Percentiles rank a stretch among this genome's conserved stretches.
Evolutionary conservation across 768 basidiomycete genomes (phyloP).

Genomic region (Hygrocybe coccinea): DNA sequence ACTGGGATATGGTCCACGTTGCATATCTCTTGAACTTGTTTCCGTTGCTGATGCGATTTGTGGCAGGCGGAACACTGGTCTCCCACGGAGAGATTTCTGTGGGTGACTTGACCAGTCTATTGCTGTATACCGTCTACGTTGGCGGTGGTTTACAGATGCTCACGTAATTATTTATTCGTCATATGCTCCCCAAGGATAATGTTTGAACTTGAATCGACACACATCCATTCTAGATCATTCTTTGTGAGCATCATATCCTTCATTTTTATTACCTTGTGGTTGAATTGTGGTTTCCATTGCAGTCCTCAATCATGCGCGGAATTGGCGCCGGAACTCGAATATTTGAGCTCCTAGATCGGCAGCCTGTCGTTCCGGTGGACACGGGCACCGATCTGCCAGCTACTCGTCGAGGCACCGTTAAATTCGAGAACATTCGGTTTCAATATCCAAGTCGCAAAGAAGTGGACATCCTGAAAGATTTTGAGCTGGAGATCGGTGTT

Average conservation of each 20-base stretch:
- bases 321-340: constrained; percentile 89
- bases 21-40: not conserved
- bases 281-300: constrained; percentile 3
- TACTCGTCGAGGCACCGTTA: constrained; percentile 60
- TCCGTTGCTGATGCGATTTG: not conserved
- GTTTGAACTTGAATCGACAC: constrained; percentile 3
- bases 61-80: constrained; percentile 82
- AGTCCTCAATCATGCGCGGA: constrained; percentile 95
- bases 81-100: constrained; percentile 84
- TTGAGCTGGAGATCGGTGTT: constrained; percentile 72
- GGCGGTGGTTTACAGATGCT: constrained; percentile 76
- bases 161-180: constrained; percentile 44
- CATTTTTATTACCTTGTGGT: constrained; percentile 34
- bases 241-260: constrained; percentile 40
- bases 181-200: constrained; percentile 7
- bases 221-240: constrained; percentile 38
- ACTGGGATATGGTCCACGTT: constrained; percentile 75
- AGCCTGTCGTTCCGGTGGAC: constrained; percentile 64
- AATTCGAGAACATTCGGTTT: constrained; percentile 80
- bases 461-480: constrained; percentile 74
- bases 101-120: constrained; percentile 82
- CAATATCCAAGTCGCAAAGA: constrained; percentile 86
- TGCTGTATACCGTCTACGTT: constrained; percentile 89
- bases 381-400: constrained; percentile 54
- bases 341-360: constrained; percentile 87